phyloP scores from a whole-genome alignment of 805 yeast genomes.

The Jamesozyma piceae region DNA sequence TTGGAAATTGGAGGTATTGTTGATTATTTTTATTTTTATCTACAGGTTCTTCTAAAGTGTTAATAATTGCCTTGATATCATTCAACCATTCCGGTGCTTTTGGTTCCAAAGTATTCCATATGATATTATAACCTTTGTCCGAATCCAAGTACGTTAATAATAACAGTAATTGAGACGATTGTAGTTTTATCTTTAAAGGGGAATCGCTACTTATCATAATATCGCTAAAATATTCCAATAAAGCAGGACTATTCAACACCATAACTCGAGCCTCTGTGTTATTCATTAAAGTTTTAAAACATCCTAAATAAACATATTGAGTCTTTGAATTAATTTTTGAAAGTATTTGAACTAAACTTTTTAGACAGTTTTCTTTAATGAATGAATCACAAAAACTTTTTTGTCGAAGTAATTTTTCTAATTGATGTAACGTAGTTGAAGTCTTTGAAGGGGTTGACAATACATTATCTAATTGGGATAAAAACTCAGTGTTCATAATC shows the following conservation, averaged over 20 bases:
- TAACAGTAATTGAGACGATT: slow-evolving; percentile 20
- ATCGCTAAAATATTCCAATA: slow-evolving; percentile 14
- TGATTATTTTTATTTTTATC: neutral
- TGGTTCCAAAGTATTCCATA: slow-evolving; percentile 8
- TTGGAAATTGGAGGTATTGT: slow-evolving; percentile 7
- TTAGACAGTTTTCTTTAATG: slow-evolving; percentile 11
- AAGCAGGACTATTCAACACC: slow-evolving; percentile 7
- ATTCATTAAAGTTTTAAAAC: slow-evolving; percentile 22
- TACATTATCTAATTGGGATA: slow-evolving; percentile 4
- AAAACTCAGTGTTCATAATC: neutral
- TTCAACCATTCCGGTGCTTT: slow-evolving; percentile 11
- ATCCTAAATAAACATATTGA: slow-evolving; percentile 20
- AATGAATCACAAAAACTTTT: slow-evolving; percentile 11
- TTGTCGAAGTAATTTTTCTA: slow-evolving; percentile 23
- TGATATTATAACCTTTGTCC: slow-evolving; percentile 18
- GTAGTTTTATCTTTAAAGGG: slow-evolving; percentile 13
- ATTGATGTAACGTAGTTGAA: slow-evolving; percentile 15
- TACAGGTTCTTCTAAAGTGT: neutral
- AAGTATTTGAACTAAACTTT: slow-evolving; percentile 8
- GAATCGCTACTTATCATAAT: slow-evolving; percentile 8
- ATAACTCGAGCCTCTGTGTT: slow-evolving; percentile 11
- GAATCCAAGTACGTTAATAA: slow-evolving; percentile 22
- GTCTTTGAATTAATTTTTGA: neutral
- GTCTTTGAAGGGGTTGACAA: slow-evolving; percentile 4
- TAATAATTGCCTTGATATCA: slow-evolving; percentile 4